phyloP scores from a whole-genome alignment of 2,329 filamentous ascomycete species.

The Aplosporella prunicola region DNA sequence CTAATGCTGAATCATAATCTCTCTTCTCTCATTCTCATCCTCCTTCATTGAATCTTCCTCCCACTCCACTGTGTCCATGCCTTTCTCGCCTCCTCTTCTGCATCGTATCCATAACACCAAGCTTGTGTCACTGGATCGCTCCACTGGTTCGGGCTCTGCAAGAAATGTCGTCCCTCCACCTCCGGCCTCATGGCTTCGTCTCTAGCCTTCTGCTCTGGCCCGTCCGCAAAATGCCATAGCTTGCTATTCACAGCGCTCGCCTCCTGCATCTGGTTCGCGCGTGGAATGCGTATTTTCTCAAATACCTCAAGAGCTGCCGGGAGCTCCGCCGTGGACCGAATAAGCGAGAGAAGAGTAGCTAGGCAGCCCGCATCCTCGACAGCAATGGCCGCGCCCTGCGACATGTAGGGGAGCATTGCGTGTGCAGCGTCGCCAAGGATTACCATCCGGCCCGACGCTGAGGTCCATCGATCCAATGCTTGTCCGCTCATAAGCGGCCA shows the following conservation, averaged over 20 bases:
- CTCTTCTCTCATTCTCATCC: conserved; percentile 10
- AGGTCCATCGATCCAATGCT: conserved; percentile 14
- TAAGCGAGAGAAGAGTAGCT: conserved; percentile 33
- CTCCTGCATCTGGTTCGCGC: conserved; percentile 34
- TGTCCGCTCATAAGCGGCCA: conserved; percentile 16
- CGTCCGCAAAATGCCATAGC: conserved; percentile 35
- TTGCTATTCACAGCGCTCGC: conserved; percentile 38
- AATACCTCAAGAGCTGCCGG: conserved; percentile 27
- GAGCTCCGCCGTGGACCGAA: conserved; percentile 21
- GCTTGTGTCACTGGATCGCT: conserved; percentile 4
- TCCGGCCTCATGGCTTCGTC: conserved; percentile 15
- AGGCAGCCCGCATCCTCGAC: conserved; percentile 59
- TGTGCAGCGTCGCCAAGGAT: conserved; percentile 18
- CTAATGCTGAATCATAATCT: no score
- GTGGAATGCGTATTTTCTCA: conserved; percentile 26
- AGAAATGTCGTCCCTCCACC: neutral
- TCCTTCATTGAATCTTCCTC: conserved; percentile 27
- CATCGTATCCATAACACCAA: conserved; percentile 3
- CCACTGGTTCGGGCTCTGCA: conserved; percentile 4
- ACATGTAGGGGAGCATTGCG: conserved; percentile 18
- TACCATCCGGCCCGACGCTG: conserved; percentile 12
- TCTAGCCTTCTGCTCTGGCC: conserved; percentile 16
- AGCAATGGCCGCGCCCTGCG: conserved; percentile 49
- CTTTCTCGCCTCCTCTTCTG: conserved; percentile 2
- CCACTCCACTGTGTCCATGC: conserved; percentile 12